phyloP scores from a whole-genome alignment of 2,329 filamentous ascomycete genomes.

The Phaeophleospora eucalypticola region DNA sequence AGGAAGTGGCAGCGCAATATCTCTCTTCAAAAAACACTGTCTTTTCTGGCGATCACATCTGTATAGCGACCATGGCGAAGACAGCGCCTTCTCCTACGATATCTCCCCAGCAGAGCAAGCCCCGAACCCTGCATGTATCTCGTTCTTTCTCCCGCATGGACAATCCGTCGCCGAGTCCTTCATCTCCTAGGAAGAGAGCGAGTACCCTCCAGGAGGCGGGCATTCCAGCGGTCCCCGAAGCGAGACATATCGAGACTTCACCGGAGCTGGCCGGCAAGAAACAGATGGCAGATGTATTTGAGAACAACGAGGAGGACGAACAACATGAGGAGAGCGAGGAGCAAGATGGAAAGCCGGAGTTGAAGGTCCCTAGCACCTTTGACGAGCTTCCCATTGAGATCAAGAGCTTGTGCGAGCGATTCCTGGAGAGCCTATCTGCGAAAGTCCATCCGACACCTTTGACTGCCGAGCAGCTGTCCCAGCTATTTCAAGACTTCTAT shows the following conservation, averaged over 20 bases:
- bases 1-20: neutral
- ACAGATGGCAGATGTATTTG: constrained; percentile 42
- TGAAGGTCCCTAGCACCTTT: constrained; percentile 60
- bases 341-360: constrained; percentile 27
- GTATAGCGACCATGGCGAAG: constrained; percentile 9
- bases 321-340: constrained; percentile 26
- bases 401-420: constrained; percentile 83
- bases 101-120: constrained; percentile 14
- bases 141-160: constrained; percentile 48
- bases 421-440: constrained; percentile 82
- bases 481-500: constrained; percentile 96
- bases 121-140: constrained; percentile 39
- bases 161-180: constrained; percentile 33
- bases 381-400: constrained; percentile 94
- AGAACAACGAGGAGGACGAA: constrained; percentile 35
- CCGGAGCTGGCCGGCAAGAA: constrained; percentile 31
- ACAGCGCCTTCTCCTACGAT: constrained; percentile 13
- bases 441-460: constrained; percentile 83
- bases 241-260: constrained; percentile 36
- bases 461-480: constrained; percentile 73
- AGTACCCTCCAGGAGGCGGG: constrained; percentile 44
- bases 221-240: constrained; percentile 42
- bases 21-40: neutral
- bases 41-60: neutral
- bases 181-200: constrained; percentile 40